Base-by-base conservation (phyloP, 305 asterid species). In the Solanum hybrid region DNA sequence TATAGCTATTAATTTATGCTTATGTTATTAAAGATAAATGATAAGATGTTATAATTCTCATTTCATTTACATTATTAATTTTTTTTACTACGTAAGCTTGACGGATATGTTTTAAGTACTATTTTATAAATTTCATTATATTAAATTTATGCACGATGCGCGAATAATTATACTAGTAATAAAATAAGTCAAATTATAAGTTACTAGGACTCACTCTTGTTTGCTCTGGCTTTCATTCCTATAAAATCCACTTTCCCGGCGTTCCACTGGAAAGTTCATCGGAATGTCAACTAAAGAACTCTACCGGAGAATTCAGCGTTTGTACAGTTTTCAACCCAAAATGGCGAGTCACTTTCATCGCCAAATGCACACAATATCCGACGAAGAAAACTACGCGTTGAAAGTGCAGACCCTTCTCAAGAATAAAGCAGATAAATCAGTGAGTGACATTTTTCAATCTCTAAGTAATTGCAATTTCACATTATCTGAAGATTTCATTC, bases 341-440 rank as follows among this genome's bases (percentile, higher is more conserved):
- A 16, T 4, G 37, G 16, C 4, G 37, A 3, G 17, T 46, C 37
- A 4, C 86, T 26, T 81, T 81, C 87, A 84, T 84, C 75, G 11
- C 75, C 87, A 51, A 20, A 84, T 22, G 2, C 76, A 51, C 75
- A 51, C 87, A 31, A 56, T 27, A 5, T 82, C 73, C 38, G 38
- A 82, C 10, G 38, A 84, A 9, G 87, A 29, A 1, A 84, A 29
- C 29, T 10, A 0, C 76, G 96, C 95, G 64, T 92, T 92, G 84
- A 91, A 88, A 89, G 89, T 95, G 78, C 96, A 96, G 86, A 76
- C 88, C 82, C 93, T 96, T 88, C 93, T 96, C 72, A 93, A 92
- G 85, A 89, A 72, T 90, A 93, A 93, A 56, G 89, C 92, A 88
- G 27, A 87, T 38, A 90, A 84, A 66, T 66, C 96, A 6, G 34